A percentile compares a stretch with the other conserved stretches of the same genome.
Evolutionary conservation across 148 eudicot genomes (phyloP).

Genomic region (Diospyros kaki): DNA sequence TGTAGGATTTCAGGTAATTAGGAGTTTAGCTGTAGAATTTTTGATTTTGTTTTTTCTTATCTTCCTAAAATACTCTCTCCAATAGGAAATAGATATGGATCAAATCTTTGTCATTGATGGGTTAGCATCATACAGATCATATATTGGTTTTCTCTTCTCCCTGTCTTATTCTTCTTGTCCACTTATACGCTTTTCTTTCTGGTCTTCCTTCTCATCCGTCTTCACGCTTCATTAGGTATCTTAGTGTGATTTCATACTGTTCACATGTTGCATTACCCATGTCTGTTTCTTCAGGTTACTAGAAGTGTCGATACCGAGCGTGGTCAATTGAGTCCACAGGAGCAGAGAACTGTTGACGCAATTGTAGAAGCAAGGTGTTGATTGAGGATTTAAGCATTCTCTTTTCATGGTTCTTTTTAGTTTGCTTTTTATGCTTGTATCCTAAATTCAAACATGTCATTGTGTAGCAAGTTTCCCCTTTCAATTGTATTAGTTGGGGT

Average conservation of each 20-base stretch:
- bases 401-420: background rate
- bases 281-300: slow-evolving; percentile 59
- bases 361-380: slow-evolving; percentile 81
- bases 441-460: slow-evolving; percentile 5
- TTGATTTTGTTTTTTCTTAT: too few relatives aligned
- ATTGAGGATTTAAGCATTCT: background rate
- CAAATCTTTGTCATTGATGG: too few relatives aligned
- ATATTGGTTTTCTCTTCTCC: too few relatives aligned
- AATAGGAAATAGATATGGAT: too few relatives aligned
- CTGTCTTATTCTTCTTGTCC: too few relatives aligned
- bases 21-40: too few relatives aligned
- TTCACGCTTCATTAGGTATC: background rate
- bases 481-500: slow-evolving; percentile 96
- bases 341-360: slow-evolving; percentile 78
- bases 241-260: background rate
- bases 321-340: slow-evolving; percentile 85
- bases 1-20: too few relatives aligned
- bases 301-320: slow-evolving; percentile 86
- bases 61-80: too few relatives aligned
- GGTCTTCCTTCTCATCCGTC: too few relatives aligned
- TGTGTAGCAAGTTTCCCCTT: slow-evolving; percentile 77
- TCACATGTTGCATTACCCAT: background rate
- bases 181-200: too few relatives aligned
- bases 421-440: slow-evolving; percentile 5
- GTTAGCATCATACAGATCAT: too few relatives aligned